phyloP scores from a whole-genome alignment of 2,329 filamentous ascomycete species.

The Alternaria triticimaculans region DNA sequence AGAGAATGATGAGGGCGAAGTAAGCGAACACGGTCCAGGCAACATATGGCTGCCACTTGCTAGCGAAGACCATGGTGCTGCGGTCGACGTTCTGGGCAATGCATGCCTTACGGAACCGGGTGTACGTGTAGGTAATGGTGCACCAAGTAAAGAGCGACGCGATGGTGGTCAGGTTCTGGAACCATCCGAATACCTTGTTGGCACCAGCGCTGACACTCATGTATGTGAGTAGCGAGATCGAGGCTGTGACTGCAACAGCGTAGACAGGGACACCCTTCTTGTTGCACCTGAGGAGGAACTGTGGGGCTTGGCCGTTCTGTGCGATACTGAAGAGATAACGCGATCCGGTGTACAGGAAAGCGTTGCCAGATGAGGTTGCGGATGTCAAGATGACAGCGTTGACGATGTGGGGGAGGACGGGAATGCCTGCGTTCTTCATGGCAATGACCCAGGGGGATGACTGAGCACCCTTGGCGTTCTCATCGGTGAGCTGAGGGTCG shows the following conservation, averaged over 20 bases:
- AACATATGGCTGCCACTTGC: constrained; percentile 57
- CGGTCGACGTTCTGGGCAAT: constrained; percentile 63
- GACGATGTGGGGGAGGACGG: constrained; percentile 72
- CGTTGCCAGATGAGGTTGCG: constrained; percentile 73
- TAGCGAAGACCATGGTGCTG: constrained; percentile 57
- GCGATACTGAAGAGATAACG: constrained; percentile 59
- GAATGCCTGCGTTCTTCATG: constrained; percentile 70
- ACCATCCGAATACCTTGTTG: constrained; percentile 67
- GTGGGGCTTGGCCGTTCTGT: constrained; percentile 60
- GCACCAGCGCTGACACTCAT: constrained; percentile 57
- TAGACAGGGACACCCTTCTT: constrained; percentile 53
- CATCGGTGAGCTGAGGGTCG: constrained; percentile 58
- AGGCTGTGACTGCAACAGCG: constrained; percentile 46
- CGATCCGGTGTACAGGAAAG: constrained; percentile 64
- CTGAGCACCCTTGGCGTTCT: constrained; percentile 45
- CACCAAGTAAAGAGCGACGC: constrained; percentile 63
- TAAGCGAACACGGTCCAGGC: constrained; percentile 67
- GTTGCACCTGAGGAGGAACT: constrained; percentile 58
- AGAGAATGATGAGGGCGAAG: constrained; percentile 61
- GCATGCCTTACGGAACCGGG: constrained; percentile 60
- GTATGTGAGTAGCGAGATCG: constrained; percentile 57
- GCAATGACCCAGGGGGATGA: constrained; percentile 65
- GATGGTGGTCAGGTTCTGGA: constrained; percentile 71
- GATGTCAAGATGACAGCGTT: constrained; percentile 79
- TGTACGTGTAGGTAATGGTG: constrained; percentile 62